These are phyloP conservation scores for Ganoderma meredithae DNA, from an alignment of 1,284 basidiomycete species.

Conservation along the genomic window DNA sequence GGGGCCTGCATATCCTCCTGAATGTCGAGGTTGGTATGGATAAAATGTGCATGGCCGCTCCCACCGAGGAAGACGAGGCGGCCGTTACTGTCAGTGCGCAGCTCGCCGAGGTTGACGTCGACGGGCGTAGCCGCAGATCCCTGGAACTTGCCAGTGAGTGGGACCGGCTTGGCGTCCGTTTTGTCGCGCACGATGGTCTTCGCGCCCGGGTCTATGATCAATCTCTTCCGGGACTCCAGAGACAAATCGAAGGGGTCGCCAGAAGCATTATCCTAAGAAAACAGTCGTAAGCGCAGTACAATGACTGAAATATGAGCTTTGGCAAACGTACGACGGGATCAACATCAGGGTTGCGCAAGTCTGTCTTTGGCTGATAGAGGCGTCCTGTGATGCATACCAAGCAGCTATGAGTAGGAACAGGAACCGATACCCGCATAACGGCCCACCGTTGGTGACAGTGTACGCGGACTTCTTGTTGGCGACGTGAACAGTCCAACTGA, in stretches of 20 bases:
- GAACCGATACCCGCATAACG: not conserved
- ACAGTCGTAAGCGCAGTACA: too few species aligned
- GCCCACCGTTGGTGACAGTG: conserved; percentile 21
- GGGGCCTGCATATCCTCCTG: not conserved
- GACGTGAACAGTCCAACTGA: conserved; percentile 37
- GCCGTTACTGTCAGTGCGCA: conserved; percentile 33
- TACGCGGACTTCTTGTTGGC: conserved; percentile 37
- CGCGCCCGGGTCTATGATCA: conserved; percentile 29
- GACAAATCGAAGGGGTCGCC: conserved; percentile 1
- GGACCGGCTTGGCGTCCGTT: not conserved
- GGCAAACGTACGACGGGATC: not conserved
- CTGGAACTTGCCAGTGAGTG: conserved; percentile 22
- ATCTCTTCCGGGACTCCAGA: conserved; percentile 12
- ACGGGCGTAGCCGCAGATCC: conserved; percentile 18
- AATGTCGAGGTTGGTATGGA: conserved; percentile 10
- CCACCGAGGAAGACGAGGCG: conserved; percentile 37
- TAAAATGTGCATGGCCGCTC: conserved; percentile 29
- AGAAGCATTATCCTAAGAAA: not conserved
- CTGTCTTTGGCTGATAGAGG: not conserved
- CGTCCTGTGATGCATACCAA: not conserved
- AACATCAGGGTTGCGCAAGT: conserved; percentile 2
- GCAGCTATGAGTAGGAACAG: not conserved
- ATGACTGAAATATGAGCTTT: not conserved
- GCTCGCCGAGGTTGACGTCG: conserved; percentile 33
- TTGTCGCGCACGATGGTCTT: not conserved